A percentile compares a stretch with the other conserved stretches of the same genome.
Evolutionary conservation across 306 rosid genomes (phyloP).

Genomic region (Fragaria ananassa): DNA sequence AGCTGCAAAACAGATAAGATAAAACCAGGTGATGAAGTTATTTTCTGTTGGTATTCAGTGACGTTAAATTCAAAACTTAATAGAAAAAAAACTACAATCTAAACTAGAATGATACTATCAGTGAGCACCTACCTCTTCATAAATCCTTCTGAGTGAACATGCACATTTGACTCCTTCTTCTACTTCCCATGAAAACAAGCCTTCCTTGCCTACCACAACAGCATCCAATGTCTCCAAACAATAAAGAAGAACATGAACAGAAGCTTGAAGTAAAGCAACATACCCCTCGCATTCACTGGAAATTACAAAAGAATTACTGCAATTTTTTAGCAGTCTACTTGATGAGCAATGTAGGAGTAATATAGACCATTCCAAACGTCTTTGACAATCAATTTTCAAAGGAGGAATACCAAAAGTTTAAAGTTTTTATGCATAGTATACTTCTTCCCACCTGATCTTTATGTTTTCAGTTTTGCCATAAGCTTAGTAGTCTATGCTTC

Average conservation of each 20-base stretch:
- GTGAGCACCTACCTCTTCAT: constrained; percentile 67
- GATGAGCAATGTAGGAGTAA: neutral
- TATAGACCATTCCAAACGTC: neutral
- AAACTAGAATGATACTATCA: neutral
- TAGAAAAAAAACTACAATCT: neutral
- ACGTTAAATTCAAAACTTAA: neutral
- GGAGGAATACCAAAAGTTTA: neutral
- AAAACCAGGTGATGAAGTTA: neutral
- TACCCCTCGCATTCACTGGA: constrained; percentile 66
- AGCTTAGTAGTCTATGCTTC: neutral
- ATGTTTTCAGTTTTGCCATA: constrained; percentile 2
- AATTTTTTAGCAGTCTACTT: constrained; percentile 4
- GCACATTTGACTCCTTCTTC: constrained; percentile 88
- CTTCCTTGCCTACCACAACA: constrained; percentile 31
- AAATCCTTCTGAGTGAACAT: constrained; percentile 66
- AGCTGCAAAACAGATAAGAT: constrained; percentile 47
- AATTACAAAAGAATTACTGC: constrained; percentile 18
- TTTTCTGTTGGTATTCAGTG: neutral
- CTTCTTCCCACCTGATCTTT: neutral
- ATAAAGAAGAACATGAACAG: constrained; percentile 68
- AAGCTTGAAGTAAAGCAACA: constrained; percentile 69
- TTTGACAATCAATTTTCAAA: neutral
- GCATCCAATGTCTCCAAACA: constrained; percentile 68
- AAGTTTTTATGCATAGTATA: neutral
- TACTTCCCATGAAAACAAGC: constrained; percentile 62